Evolutionary conservation across 2,329 filamentous ascomycete species (phyloP).

Genomic region (Albifimbria verrucaria): DNA sequence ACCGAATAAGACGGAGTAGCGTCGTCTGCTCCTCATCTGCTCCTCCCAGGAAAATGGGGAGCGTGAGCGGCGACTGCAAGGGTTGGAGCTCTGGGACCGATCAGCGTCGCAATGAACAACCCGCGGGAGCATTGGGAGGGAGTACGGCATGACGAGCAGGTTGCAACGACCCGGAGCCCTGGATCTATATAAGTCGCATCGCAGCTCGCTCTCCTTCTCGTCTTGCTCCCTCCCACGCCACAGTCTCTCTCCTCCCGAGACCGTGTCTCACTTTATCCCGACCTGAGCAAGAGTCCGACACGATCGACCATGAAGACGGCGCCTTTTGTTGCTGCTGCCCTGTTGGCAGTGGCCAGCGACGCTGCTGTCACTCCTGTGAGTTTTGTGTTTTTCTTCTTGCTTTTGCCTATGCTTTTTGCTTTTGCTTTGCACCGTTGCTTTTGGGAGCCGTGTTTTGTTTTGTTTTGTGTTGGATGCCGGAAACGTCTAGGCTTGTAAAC

Average conservation of each 20-base stretch:
- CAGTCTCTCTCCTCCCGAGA: background rate
- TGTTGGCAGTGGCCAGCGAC: constrained; percentile 26
- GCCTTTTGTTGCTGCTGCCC: constrained; percentile 25
- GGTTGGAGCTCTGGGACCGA: background rate
- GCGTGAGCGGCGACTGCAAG: background rate
- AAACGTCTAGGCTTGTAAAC: no score
- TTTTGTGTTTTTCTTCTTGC: background rate
- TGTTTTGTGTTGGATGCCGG: background rate
- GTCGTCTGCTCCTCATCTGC: background rate
- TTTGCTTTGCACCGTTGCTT: background rate
- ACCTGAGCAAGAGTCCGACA: background rate
- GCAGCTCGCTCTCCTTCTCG: background rate
- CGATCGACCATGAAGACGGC: constrained; percentile 29
- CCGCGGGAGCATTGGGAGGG: background rate
- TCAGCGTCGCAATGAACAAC: background rate
- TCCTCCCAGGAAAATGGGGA: background rate
- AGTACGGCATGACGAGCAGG: background rate
- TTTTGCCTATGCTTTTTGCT: background rate
- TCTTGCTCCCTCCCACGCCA: background rate
- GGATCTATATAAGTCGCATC: background rate
- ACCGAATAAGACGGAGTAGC: no score
- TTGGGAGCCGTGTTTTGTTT: no score
- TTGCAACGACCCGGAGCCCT: background rate
- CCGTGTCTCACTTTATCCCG: constrained; percentile 4
- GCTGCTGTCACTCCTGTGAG: constrained; percentile 8